Percentiles rank a stretch among this genome's conserved stretches.
These are phyloP conservation scores for Penicillium concentricum DNA, from an alignment of 2,329 filamentous ascomycete genomes.

Conservation along the genomic window DNA sequence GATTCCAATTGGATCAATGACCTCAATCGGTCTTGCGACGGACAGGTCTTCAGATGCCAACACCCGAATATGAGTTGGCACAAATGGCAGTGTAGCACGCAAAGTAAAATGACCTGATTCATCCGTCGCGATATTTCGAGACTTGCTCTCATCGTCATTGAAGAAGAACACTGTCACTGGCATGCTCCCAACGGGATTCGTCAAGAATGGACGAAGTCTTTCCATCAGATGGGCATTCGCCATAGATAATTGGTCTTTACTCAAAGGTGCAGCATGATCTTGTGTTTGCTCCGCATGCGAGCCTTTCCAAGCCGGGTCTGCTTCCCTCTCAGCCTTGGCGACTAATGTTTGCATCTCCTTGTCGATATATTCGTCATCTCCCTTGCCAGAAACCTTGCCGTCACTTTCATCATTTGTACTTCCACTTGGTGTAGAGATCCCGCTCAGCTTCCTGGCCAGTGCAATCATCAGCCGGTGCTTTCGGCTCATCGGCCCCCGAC, in stretches of 20 bases:
- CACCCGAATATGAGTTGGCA: constrained; percentile 85
- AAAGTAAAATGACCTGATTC: constrained; percentile 84
- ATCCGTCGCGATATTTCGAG: constrained; percentile 80
- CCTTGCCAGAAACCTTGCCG: constrained; percentile 40
- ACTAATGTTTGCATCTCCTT: constrained; percentile 76
- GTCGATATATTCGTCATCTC: constrained; percentile 66
- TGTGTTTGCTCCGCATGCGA: constrained; percentile 53
- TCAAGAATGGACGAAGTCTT: constrained; percentile 83
- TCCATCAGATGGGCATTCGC: constrained; percentile 89
- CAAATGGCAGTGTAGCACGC: constrained; percentile 78
- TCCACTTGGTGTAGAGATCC: constrained; percentile 67
- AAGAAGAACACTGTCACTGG: constrained; percentile 95
- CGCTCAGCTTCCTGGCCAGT: constrained; percentile 81
- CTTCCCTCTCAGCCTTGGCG: constrained; percentile 67
- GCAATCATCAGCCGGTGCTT: constrained; percentile 86
- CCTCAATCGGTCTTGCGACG: constrained; percentile 70
- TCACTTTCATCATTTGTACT: constrained; percentile 30
- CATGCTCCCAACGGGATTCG: constrained; percentile 71
- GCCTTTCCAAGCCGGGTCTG: constrained; percentile 65
- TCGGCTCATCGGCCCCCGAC: constrained; percentile 77
- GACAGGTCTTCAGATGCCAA: constrained; percentile 83
- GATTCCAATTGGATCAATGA: constrained; percentile 76
- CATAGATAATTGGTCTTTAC: constrained; percentile 68
- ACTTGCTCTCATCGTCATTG: constrained; percentile 77
- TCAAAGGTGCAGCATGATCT: constrained; percentile 51